Percentiles rank a stretch among this genome's conserved stretches.
Evolutionary conservation across 176 grass and related monocot genomes (phyloP).

Genomic region (Aegilops bicornis): DNA sequence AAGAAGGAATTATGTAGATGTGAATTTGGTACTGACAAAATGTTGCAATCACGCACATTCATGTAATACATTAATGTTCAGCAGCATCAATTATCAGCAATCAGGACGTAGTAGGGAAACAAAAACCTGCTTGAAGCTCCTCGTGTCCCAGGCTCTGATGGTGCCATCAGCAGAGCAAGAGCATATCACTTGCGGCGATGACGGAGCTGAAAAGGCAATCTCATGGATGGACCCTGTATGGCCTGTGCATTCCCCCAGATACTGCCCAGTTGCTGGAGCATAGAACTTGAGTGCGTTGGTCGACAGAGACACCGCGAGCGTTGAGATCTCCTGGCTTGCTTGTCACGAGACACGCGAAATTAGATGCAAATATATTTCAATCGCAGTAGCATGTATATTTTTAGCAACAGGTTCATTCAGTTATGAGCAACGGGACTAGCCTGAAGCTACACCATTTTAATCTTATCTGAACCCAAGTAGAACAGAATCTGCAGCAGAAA

Average conservation of each 20-base stretch:
- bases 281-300: slow-evolving; percentile 79
- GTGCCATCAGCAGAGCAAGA: slow-evolving; percentile 89
- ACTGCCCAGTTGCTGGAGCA: slow-evolving; percentile 78
- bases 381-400: too few relatives aligned
- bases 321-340: slow-evolving; percentile 66
- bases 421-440: neutral
- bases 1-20: neutral
- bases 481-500: neutral
- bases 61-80: neutral
- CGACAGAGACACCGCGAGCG: slow-evolving; percentile 80
- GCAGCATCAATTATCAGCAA: neutral
- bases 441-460: neutral
- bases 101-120: neutral
- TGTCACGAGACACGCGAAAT: neutral
- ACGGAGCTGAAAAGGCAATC: slow-evolving; percentile 74
- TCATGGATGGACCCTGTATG: slow-evolving; percentile 77
- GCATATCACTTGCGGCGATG: slow-evolving; percentile 65
- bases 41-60: neutral
- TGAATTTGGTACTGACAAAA: neutral
- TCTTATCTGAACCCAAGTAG: neutral
- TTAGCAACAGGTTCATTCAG: neutral
- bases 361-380: neutral
- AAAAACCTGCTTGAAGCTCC: slow-evolving; percentile 79
- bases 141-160: slow-evolving; percentile 92
- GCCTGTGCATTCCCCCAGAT: slow-evolving; percentile 72